Evolutionary conservation across 78 protist species (phyloP).

Genomic region (Isochrysis galbana): DNA sequence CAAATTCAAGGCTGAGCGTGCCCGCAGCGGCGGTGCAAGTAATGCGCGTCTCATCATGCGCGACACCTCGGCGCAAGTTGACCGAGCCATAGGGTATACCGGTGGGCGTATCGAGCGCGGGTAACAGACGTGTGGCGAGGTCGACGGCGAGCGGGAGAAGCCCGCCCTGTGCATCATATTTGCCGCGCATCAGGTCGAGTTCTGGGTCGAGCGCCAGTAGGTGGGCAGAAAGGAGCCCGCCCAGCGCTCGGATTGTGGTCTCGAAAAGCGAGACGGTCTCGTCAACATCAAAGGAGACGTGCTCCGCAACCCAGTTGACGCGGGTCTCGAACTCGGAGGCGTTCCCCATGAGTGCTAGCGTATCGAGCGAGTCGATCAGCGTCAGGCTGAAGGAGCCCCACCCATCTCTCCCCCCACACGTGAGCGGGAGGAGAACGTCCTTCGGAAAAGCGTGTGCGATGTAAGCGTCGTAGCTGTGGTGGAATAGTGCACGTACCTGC

Average conservation of each 20-base stretch:
- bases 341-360: constrained; percentile 19
- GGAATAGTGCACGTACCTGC: background rate
- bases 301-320: background rate
- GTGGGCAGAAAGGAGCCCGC: constrained; percentile 78
- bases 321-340: background rate
- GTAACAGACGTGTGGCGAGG: constrained; percentile 77
- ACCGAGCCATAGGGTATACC: constrained; percentile 88
- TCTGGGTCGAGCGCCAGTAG: background rate
- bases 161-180: background rate
- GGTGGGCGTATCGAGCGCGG: constrained; percentile 88
- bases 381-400: constrained; percentile 23
- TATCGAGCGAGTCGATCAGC: constrained; percentile 48
- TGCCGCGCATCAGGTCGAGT: background rate
- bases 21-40: constrained; percentile 89
- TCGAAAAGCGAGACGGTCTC: constrained; percentile 89
- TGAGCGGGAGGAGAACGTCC: constrained; percentile 45
- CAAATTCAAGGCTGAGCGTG: constrained; percentile 81
- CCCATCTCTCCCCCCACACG: background rate
- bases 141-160: constrained; percentile 78
- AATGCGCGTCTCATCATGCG: constrained; percentile 44
- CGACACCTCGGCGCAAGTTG: constrained; percentile 70
- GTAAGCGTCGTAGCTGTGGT: background rate
- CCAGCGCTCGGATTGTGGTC: constrained; percentile 86
- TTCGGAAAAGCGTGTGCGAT: background rate
- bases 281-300: constrained; percentile 53